Evolutionary conservation across 1,284 basidiomycete species (phyloP), one percentile per base, ranked within the genome.

Genomic region (Cutaneotrichosporon spelunceum): DNA sequence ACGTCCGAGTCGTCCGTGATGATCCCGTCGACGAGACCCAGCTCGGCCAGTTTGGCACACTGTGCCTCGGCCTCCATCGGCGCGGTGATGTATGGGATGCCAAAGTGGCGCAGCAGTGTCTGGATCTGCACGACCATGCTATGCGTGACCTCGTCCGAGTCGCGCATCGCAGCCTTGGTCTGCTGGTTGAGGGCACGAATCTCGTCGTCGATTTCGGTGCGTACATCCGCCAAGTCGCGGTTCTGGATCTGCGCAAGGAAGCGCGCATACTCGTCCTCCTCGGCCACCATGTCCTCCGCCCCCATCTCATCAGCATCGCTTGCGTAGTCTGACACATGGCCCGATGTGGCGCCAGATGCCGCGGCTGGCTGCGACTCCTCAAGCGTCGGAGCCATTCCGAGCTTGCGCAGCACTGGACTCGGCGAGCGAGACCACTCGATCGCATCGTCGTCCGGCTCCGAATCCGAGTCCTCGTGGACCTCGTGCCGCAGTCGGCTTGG

Each of bases 21-120:
- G 67, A 99, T 90, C 0, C 96, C 96, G 70, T 99, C 93, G 39
- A 97, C 95, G 27, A 99, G 84, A 3, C 87, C 86, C 8, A 95
- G 83, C 14, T 85, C 81, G 4, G 93, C 88, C 11, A 99, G 87
- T 69, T 93, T 88, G 4, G 96, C 95, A 71, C 96, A 99, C 78
- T 99, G 96, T 0, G 96, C 96, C 80, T 99, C 96, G 44, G 96
- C 96, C 83, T 99, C 96, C 93, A 92, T 95, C 0, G 96, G 96
- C 3, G 96, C 96, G 1, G 93, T 97, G 69, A 99, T 91, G 77
- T 96, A 99, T 1, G 96, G 96, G 59, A 99, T 92, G 24, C 96
- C 96, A 73, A 98, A 98, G 13, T 97, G 84, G 27, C 91, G 87
- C 36, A 99, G 82, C 84, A 97, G 87, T 60, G 86, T 85, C 88